These are phyloP conservation scores for Aspergillus texensis DNA, from an alignment of 2,329 filamentous ascomycete genomes.

Conservation along the genomic window DNA sequence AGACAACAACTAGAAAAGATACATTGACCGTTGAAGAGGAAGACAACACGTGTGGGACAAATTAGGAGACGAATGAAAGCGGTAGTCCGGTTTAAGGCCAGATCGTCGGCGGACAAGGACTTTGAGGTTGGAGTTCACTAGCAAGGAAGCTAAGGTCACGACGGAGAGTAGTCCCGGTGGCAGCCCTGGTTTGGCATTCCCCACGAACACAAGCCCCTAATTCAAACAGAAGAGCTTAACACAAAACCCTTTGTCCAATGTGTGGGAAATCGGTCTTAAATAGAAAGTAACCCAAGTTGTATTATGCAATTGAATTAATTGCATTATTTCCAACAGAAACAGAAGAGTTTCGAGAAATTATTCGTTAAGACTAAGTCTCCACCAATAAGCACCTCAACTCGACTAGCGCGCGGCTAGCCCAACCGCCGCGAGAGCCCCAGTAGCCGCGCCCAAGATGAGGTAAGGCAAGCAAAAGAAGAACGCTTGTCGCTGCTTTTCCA, in stretches of 20 bases:
- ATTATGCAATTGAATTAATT: not conserved
- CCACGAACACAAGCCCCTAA: not conserved
- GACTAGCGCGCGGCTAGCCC: conserved; percentile 2
- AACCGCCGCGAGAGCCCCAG: not conserved
- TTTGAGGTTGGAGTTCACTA: not conserved
- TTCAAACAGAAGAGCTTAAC: not conserved
- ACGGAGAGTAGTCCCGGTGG: not conserved
- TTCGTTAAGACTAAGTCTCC: not conserved
- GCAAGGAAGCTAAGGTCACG: not conserved
- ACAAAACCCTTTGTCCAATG: not conserved
- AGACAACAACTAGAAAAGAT: conserved; percentile 23
- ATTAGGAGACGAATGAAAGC: conserved; percentile 35
- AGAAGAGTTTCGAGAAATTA: not conserved
- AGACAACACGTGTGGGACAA: conserved; percentile 30
- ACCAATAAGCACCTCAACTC: not conserved
- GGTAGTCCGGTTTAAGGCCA: conserved; percentile 36
- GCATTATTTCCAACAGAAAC: not conserved
- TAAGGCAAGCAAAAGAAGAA: conserved; percentile 7
- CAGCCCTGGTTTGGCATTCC: not conserved
- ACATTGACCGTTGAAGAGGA: conserved; percentile 11
- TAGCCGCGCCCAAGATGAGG: conserved; percentile 4
- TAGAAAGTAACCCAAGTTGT: not conserved
- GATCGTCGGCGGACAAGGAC: conserved; percentile 32
- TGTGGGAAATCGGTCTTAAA: not conserved
- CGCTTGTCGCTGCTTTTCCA: not conserved